Conservation (phyloP, 768 basidiomycete species). For the Kwoniella europaea region DNA sequence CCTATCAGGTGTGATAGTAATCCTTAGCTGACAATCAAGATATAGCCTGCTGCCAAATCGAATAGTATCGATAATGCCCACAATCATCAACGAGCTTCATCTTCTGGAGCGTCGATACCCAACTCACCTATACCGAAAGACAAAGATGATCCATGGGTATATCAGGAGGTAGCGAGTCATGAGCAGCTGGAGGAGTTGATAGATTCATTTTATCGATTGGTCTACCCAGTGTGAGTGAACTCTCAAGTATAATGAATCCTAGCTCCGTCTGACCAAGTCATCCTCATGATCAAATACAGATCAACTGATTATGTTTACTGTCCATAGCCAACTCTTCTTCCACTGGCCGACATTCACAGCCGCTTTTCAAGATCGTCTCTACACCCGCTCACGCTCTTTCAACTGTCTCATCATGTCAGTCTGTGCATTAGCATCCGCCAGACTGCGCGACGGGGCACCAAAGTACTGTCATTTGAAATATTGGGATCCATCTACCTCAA, state of each 20-base stretch:
- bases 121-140: not conserved
- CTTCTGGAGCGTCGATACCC: slow-evolving; percentile 2
- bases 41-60: slow-evolving; percentile 9
- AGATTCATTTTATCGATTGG: slow-evolving; percentile 25
- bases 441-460: slow-evolving; percentile 26
- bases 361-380: slow-evolving; percentile 11
- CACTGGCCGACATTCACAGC: slow-evolving; percentile 37
- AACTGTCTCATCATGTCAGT: slow-evolving; percentile 28
- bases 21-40: no score
- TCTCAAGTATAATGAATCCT: no score
- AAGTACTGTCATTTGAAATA: slow-evolving; percentile 1
- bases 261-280: not conserved
- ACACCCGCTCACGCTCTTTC: slow-evolving; percentile 28
- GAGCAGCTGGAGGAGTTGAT: slow-evolving; percentile 25
- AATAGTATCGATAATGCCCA: not conserved
- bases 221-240: slow-evolving; percentile 34
- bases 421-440: slow-evolving; percentile 30
- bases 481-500: not conserved
- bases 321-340: slow-evolving; percentile 25
- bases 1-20: no score
- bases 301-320: not conserved
- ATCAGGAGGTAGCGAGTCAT: slow-evolving; percentile 21
- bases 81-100: not conserved
- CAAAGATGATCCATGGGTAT: slow-evolving; percentile 14
- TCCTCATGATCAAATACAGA: not conserved